phyloP scores from a whole-genome alignment of 495 filamentous ascomycete species.

The Halenospora varia region DNA sequence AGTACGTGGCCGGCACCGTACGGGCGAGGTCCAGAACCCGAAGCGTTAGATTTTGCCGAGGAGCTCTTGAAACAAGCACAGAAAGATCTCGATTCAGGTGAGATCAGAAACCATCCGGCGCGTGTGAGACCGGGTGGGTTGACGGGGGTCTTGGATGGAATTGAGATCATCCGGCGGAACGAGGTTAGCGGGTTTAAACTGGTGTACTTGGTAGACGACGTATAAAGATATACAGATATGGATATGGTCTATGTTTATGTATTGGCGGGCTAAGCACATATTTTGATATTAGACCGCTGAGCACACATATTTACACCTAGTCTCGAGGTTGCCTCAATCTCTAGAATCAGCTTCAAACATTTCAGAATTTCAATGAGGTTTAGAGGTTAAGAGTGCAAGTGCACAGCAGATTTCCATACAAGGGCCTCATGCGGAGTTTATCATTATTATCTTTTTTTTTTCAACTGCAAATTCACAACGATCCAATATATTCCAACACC shows the following conservation, averaged over 20 bases:
- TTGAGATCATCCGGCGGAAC: background rate
- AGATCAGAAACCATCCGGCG: conserved; percentile 3
- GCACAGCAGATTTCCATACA: background rate
- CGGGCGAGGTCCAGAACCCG: background rate
- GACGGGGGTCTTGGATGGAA: conserved; percentile 4
- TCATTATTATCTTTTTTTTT: background rate
- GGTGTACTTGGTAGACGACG: conserved; percentile 5
- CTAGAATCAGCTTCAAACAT: background rate
- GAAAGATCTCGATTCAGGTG: background rate
- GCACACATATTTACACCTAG: background rate
- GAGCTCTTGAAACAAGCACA: background rate
- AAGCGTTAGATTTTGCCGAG: background rate
- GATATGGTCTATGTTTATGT: too few species aligned
- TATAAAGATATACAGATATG: too few species aligned
- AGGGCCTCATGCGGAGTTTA: background rate
- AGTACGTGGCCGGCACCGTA: conserved; percentile 3
- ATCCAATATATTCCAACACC: background rate
- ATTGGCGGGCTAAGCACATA: too few species aligned
- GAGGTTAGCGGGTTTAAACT: conserved; percentile 13
- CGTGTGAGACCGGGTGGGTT: background rate
- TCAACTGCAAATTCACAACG: background rate
- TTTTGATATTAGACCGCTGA: background rate
- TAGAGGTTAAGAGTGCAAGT: background rate
- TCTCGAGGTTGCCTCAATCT: background rate
- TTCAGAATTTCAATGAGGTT: background rate